These are phyloP conservation scores for Stylonectria norvegica DNA, from an alignment of 2,329 filamentous ascomycete genomes.

Conservation along the genomic window DNA sequence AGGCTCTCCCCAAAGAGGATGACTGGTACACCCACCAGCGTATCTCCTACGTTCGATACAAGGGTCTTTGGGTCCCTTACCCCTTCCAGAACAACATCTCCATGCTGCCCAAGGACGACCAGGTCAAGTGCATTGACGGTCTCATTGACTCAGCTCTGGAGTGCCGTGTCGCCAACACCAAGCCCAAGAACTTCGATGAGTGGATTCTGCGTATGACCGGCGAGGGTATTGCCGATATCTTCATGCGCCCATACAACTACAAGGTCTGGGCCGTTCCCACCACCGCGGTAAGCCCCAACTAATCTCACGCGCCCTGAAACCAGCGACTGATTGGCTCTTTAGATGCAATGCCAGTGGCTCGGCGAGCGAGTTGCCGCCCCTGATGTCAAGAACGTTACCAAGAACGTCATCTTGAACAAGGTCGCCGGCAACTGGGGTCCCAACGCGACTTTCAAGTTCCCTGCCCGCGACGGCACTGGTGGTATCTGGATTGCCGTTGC, in stretches of 20 bases:
- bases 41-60: slow-evolving; percentile 98
- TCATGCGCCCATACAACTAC: slow-evolving; percentile 99
- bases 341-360: slow-evolving; percentile 99
- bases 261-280: slow-evolving; percentile 99
- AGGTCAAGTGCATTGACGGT: slow-evolving; percentile 90
- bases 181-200: slow-evolving; percentile 96
- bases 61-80: slow-evolving; percentile 94
- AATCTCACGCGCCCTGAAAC: not conserved
- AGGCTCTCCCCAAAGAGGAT: slow-evolving; percentile 87
- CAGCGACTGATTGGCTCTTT: slow-evolving; percentile 11
- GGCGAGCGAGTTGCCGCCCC: slow-evolving; percentile 97
- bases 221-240: slow-evolving; percentile 83
- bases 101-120: slow-evolving; percentile 94
- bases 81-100: slow-evolving; percentile 99
- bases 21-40: slow-evolving; percentile 99
- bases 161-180: slow-evolving; percentile 79
- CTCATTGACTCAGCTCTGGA: slow-evolving; percentile 93
- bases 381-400: slow-evolving; percentile 88
- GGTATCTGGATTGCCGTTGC: slow-evolving; percentile 99
- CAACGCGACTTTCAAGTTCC: slow-evolving; percentile 98
- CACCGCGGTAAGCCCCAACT: slow-evolving; percentile 65
- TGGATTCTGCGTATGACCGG: slow-evolving; percentile 96
- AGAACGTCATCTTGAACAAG: slow-evolving; percentile 95
- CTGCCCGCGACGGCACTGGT: slow-evolving; percentile 89
- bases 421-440: slow-evolving; percentile 96